Percentiles rank a stretch among this genome's conserved stretches.
These are phyloP conservation scores for Suillus clintonianus DNA, from an alignment of 768 basidiomycete species.

Conservation along the genomic window DNA sequence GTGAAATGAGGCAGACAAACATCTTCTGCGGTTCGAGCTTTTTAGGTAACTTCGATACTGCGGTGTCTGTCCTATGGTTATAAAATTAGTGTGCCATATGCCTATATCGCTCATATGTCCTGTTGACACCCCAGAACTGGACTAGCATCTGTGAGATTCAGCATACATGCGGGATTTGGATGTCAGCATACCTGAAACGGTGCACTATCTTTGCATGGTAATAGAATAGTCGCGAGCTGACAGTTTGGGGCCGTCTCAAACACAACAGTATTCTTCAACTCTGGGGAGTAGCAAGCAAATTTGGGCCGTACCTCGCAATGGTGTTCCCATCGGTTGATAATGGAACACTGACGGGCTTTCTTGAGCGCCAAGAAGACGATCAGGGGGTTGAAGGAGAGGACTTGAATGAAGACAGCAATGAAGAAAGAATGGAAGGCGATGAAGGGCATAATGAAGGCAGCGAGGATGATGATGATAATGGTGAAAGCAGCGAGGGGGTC, in stretches of 20 bases:
- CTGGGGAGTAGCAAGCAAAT: conserved; percentile 16
- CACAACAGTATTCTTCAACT: conserved; percentile 5
- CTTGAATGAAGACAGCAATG: background rate
- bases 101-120: no score
- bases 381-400: background rate
- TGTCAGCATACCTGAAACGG: no score
- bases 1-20: no score
- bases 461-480: background rate
- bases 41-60: no score
- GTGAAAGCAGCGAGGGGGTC: background rate
- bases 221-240: conserved; percentile 25
- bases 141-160: no score
- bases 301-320: conserved; percentile 21
- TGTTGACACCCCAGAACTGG: no score
- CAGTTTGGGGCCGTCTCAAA: conserved; percentile 16
- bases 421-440: background rate
- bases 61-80: no score
- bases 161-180: no score
- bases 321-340: conserved; percentile 22
- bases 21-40: no score
- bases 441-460: background rate
- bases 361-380: conserved; percentile 6
- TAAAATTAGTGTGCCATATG: no score
- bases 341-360: conserved; percentile 13
- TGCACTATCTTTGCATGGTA: no score